Percentiles rank a stretch among this genome's conserved stretches.
These are phyloP conservation scores for Oryza meyeriana DNA, from an alignment of 176 grass and related monocot genomes.

Conservation along the genomic window DNA sequence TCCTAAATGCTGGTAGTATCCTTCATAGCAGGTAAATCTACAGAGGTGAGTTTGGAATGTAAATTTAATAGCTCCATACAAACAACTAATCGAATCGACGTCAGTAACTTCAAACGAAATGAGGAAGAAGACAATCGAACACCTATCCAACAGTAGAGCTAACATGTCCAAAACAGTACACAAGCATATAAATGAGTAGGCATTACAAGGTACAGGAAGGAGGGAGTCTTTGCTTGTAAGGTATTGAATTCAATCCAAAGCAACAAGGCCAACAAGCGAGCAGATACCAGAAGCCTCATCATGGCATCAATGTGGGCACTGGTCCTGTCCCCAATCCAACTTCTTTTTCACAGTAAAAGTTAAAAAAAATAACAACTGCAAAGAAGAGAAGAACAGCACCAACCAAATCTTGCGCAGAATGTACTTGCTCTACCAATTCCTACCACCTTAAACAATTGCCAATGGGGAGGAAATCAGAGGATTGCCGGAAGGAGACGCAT, in stretches of 20 bases:
- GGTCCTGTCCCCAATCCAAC: slow-evolving; percentile 32
- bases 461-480: background rate
- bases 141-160: slow-evolving; percentile 8
- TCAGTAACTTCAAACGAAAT: background rate
- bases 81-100: background rate
- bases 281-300: slow-evolving; percentile 26
- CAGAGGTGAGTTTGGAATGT: background rate
- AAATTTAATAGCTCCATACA: background rate
- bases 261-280: slow-evolving; percentile 30
- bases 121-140: background rate
- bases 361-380: background rate
- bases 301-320: slow-evolving; percentile 36
- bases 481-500: background rate
- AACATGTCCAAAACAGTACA: background rate
- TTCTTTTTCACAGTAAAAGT: background rate
- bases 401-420: slow-evolving; percentile 26
- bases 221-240: slow-evolving; percentile 36
- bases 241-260: slow-evolving; percentile 42
- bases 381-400: background rate
- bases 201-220: slow-evolving; percentile 3
- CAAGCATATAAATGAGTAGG: background rate
- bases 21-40: background rate
- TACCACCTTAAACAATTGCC: slow-evolving; percentile 27
- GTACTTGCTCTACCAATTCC: slow-evolving; percentile 21
- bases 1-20: background rate